Conservation (phyloP, 345 rosid genomes). For the Brassica nigra region DNA sequence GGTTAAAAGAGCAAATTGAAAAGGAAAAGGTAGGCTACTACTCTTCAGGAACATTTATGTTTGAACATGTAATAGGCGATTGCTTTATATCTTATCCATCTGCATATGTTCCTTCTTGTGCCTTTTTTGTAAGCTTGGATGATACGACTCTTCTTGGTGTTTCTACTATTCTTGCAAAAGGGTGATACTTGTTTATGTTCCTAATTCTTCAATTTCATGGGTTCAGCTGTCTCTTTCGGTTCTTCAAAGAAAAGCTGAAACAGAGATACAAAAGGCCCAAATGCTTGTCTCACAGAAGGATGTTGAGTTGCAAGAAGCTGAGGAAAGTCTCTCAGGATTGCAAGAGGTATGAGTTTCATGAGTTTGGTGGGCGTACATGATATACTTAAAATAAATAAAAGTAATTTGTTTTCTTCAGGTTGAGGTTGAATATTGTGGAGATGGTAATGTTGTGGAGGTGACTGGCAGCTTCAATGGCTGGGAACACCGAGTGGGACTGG, state of each 20-base stretch:
- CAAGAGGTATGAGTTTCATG: slow-evolving; percentile 57
- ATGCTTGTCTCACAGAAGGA: slow-evolving; percentile 68
- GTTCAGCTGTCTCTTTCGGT: slow-evolving; percentile 59
- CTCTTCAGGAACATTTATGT: slow-evolving; percentile 2
- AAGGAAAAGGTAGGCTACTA: slow-evolving; percentile 70
- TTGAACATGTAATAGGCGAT: not conserved
- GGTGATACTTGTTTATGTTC: slow-evolving; percentile 29
- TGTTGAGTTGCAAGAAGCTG: slow-evolving; percentile 74
- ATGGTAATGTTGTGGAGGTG: slow-evolving; percentile 85
- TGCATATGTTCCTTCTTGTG: too few species aligned
- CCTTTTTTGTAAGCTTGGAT: not conserved
- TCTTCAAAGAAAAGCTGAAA: slow-evolving; percentile 75
- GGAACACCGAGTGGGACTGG: slow-evolving; percentile 80
- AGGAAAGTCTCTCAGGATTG: slow-evolving; percentile 77
- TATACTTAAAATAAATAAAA: too few species aligned
- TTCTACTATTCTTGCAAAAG: slow-evolving; percentile 4
- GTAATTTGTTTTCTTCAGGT: slow-evolving; percentile 49
- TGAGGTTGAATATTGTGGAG: slow-evolving; percentile 68
- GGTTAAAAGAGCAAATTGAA: slow-evolving; percentile 76
- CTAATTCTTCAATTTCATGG: slow-evolving; percentile 23
- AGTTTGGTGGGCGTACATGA: not conserved
- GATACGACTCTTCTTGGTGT: not conserved
- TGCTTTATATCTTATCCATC: too few species aligned
- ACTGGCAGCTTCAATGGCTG: slow-evolving; percentile 97
- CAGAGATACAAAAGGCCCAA: slow-evolving; percentile 72